These are phyloP conservation scores for Blastobotrys elegans DNA, from an alignment of 1,139 yeast species.

Conservation along the genomic window DNA sequence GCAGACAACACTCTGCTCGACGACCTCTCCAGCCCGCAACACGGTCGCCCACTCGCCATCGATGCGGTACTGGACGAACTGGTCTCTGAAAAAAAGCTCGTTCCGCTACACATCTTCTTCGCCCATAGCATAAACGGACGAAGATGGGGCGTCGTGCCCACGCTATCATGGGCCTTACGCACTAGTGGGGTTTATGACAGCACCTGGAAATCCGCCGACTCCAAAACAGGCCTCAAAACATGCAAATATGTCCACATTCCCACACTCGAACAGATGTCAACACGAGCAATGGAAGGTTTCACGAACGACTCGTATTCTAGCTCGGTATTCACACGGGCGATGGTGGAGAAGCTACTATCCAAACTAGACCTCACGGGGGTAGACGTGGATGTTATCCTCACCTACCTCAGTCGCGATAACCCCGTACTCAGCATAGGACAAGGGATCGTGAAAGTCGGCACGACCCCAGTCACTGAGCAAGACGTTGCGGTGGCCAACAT, in stretches of 20 bases:
- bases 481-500: conserved; percentile 32
- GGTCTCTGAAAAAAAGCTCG: conserved; percentile 26
- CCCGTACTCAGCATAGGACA: conserved; percentile 20
- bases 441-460: conserved; percentile 22
- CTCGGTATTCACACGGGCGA: conserved; percentile 25
- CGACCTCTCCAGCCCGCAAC: conserved; percentile 25
- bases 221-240: conserved; percentile 10
- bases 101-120: conserved; percentile 24
- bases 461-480: conserved; percentile 25
- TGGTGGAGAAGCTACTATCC: conserved; percentile 15
- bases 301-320: conserved; percentile 21
- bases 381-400: conserved; percentile 29
- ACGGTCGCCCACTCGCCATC: conserved; percentile 35
- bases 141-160: conserved; percentile 19
- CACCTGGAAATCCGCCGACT: conserved; percentile 21
- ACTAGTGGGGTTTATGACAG: conserved; percentile 22
- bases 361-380: background rate
- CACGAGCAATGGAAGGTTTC: conserved; percentile 18
- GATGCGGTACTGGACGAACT: conserved; percentile 33
- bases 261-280: conserved; percentile 22
- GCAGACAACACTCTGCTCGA: conserved; percentile 29
- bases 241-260: conserved; percentile 28
- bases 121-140: conserved; percentile 17
- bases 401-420: conserved; percentile 28
- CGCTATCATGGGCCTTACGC: conserved; percentile 24